These are phyloP conservation scores for Gaeumannomyces tritici DNA, from an alignment of 2,329 filamentous ascomycete species.

Conservation along the genomic window DNA sequence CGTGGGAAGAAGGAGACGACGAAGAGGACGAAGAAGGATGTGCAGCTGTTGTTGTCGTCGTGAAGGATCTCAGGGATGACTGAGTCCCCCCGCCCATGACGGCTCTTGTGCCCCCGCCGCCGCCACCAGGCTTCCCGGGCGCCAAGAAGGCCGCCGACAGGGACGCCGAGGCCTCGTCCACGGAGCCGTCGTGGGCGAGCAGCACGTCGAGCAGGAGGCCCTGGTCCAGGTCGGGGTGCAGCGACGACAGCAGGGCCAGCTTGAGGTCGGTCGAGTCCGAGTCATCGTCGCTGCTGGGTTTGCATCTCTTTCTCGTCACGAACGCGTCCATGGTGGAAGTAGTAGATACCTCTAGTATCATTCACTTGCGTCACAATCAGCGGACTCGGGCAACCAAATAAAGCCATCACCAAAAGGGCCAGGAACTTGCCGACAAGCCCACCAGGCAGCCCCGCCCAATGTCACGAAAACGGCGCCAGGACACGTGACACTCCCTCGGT, in stretches of 20 bases:
- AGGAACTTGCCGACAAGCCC: background rate
- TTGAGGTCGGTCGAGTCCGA: conserved; percentile 86
- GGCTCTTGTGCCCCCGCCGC: background rate
- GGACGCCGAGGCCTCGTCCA: conserved; percentile 51
- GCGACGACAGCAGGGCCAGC: conserved; percentile 70
- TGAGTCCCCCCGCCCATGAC: conserved; percentile 40
- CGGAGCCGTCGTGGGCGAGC: conserved; percentile 66
- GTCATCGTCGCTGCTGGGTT: conserved; percentile 27
- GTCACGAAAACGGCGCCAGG: background rate
- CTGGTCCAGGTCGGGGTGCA: conserved; percentile 56
- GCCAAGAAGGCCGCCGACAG: conserved; percentile 24
- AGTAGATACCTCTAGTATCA: too few species aligned
- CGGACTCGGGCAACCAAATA: too few species aligned
- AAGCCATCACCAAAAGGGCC: too few species aligned
- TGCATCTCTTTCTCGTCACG: conserved; percentile 45
- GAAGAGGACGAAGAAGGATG: too few species aligned
- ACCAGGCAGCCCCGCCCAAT: background rate
- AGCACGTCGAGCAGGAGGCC: conserved; percentile 69
- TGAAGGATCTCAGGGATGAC: conserved; percentile 50
- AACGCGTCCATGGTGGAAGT: conserved; percentile 44
- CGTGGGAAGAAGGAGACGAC: background rate
- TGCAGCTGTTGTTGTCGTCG: conserved; percentile 10
- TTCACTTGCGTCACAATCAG: too few species aligned
- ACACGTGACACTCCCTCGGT: background rate
- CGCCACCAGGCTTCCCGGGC: background rate